phyloP scores from a whole-genome alignment of 768 basidiomycete species.

The Hygrocybe coccinea region DNA sequence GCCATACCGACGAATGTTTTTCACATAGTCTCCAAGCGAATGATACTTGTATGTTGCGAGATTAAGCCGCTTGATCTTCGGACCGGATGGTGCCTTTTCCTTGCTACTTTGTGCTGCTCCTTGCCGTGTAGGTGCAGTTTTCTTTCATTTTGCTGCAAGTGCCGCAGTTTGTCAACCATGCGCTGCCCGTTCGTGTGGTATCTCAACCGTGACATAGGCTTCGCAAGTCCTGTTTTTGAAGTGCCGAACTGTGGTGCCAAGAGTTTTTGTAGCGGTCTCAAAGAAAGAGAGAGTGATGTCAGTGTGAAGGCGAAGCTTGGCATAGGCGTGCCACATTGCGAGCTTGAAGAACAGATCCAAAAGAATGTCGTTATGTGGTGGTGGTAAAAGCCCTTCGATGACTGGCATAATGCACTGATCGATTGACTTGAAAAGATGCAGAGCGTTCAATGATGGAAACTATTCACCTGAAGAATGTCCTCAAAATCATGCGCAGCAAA shows the following conservation, averaged over 20 bases:
- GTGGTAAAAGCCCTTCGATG: slow-evolving; percentile 33
- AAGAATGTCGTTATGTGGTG: slow-evolving; percentile 23
- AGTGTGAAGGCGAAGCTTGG: slow-evolving; percentile 39
- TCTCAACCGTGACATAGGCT: slow-evolving; percentile 26
- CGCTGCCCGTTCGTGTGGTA: slow-evolving; percentile 36
- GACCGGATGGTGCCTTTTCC: not conserved
- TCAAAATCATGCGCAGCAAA: slow-evolving; percentile 26
- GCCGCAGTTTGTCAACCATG: slow-evolving; percentile 16
- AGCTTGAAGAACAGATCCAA: slow-evolving; percentile 32
- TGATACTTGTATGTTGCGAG: slow-evolving; percentile 37
- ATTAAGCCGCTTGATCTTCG: slow-evolving; percentile 23
- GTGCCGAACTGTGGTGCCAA: slow-evolving; percentile 24
- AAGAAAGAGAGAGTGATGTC: slow-evolving; percentile 29
- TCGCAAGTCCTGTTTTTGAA: slow-evolving; percentile 26
- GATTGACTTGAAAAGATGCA: not conserved
- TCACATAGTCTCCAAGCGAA: slow-evolving; percentile 32
- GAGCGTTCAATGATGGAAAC: not conserved
- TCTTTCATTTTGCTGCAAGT: slow-evolving; percentile 6
- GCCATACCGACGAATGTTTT: not conserved
- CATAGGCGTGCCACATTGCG: slow-evolving; percentile 36
- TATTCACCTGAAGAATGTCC: slow-evolving; percentile 28
- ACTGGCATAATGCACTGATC: slow-evolving; percentile 34
- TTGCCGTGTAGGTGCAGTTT: not conserved
- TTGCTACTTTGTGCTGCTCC: not conserved
- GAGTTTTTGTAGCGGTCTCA: slow-evolving; percentile 15